Evolutionary conservation across 2,329 filamentous ascomycete species (phyloP), one percentile per base, ranked within the genome.

Genomic region (Penicillium rolfsii): DNA sequence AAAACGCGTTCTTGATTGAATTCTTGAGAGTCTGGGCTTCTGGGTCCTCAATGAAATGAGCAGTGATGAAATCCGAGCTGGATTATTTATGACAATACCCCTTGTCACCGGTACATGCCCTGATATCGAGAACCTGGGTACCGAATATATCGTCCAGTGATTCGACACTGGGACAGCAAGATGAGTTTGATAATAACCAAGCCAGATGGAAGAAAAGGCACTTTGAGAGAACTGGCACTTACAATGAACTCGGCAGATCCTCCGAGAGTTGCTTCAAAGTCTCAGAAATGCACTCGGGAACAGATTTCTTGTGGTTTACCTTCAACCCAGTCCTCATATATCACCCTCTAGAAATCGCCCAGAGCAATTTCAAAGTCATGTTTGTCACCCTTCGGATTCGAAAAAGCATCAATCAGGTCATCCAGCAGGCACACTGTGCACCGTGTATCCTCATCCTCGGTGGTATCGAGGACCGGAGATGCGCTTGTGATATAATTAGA

Each of bases 361-460:
- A 58, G 7, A 5, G 11, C 33, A 19, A 2, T 1, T 5, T 55
- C 22, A 5, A 38, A 43, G 26, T 49, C n/a, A 0, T 11, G 16
- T 1, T 45, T 8, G 9, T n/a, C 7, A 6, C 22, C 14, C 0
- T 52, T 22, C 2, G 26, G 49, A 52, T 52, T 35, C 71, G 70
- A 73, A 46, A 68, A 73, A 8, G 24, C 52, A 2, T 8, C 4
- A n/a, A 26, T n/a, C 28, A 72, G 43, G 11, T 49, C 11, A 16
- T 61, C 28, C 3, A 73, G 55, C 9, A 19, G 19, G 52, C 71
- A 73, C 4, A 67, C 7, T 30, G n/a, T 60, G 4, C 50, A 57
- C 11, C 22, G 9, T 2, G 7, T 28, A 8, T 24, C 19, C 28
- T 38, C 24, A 3, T 19, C 16, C 19, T 48, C 53, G 2, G n/a